These are phyloP conservation scores for Suillus occidentalis DNA, from an alignment of 768 basidiomycete species.

Conservation along the genomic window DNA sequence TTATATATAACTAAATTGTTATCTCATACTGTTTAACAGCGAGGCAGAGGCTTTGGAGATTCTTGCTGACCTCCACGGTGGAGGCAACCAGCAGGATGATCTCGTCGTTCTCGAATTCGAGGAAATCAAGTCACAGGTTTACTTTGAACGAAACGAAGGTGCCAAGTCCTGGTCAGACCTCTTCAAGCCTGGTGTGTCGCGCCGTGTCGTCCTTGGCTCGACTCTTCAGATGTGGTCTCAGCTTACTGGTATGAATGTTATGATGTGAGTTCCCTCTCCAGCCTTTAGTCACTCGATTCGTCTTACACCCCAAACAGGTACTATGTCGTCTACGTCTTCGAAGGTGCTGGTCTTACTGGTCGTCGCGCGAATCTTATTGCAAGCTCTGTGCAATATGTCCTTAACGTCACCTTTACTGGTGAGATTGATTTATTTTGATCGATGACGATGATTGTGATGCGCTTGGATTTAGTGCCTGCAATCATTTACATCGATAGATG, in stretches of 20 bases:
- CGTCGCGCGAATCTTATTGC: conserved; percentile 75
- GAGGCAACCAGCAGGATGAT: conserved; percentile 55
- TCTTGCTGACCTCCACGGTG: conserved; percentile 70
- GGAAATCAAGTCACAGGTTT: conserved; percentile 58
- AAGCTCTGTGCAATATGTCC: conserved; percentile 59
- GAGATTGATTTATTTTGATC: conserved; percentile 15
- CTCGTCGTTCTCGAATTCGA: conserved; percentile 70
- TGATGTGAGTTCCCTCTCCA: conserved; percentile 52
- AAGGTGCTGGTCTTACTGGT: conserved; percentile 75
- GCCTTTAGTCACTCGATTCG: neutral
- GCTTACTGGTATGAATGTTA: conserved; percentile 75
- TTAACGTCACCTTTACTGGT: conserved; percentile 39
- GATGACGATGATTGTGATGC: neutral
- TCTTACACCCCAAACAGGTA: conserved; percentile 15
- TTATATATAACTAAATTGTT: neutral
- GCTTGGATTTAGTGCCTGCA: conserved; percentile 34
- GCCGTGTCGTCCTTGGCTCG: conserved; percentile 69
- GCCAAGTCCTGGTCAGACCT: conserved; percentile 71
- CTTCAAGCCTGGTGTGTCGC: conserved; percentile 61
- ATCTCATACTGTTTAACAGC: conserved; percentile 11
- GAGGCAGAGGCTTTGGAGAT: conserved; percentile 65
- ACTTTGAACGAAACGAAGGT: conserved; percentile 66
- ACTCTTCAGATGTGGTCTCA: conserved; percentile 83
- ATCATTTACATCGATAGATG: conserved; percentile 72
- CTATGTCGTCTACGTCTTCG: conserved; percentile 64